Base-by-base conservation (phyloP, 2,329 filamentous ascomycete species). In the Mycogone perniciosa region DNA sequence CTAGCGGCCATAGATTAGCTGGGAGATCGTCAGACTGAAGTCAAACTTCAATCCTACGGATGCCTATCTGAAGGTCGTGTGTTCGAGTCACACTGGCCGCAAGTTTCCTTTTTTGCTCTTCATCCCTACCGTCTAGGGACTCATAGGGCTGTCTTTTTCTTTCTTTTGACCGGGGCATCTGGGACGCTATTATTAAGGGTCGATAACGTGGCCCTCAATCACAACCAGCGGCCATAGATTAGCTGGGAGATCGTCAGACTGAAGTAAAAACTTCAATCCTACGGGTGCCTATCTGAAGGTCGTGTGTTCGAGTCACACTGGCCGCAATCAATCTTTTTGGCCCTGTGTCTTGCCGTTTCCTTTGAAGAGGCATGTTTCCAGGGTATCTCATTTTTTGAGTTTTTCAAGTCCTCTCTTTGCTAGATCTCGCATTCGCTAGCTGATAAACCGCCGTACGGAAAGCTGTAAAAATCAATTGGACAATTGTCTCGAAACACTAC, bases 211-310 rank as follows among this genome's bases (percentile, higher is more conserved):
- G n/a, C n/a, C n/a, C n/a, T n/a, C n/a, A n/a, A n/a, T n/a, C n/a
- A n/a, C n/a, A n/a, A 52, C 20, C 31, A 46, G 66, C 61, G 60
- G 56, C 59, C 59, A 60, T 60, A 60, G 59, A 59, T 60, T 58
- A 60, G 59, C 59, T 60, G 59, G 58, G 59, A 60, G 59, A 60
- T 59, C 58, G 59, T 60, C 59, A 60, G 59, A 60, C 59, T 60
- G 58, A 60, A 60, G 59, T 56, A 4, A 44, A 44, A 59, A 59
- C 58, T 60, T 60, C 59, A 60, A 58, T 60, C 58, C 57, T 56
- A 57, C 57, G 59, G 20, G 3, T 20, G 20, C 20, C 54, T 60
- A 60, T 60, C 59, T 60, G 59, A 60, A 60, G 58, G 59, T 59
- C 59, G 58, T 60, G 59, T 60, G 59, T 60, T 60, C 59, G 59